Conservation (phyloP, 805 yeast species). For the Saccharomycopsis babjevae region DNA sequence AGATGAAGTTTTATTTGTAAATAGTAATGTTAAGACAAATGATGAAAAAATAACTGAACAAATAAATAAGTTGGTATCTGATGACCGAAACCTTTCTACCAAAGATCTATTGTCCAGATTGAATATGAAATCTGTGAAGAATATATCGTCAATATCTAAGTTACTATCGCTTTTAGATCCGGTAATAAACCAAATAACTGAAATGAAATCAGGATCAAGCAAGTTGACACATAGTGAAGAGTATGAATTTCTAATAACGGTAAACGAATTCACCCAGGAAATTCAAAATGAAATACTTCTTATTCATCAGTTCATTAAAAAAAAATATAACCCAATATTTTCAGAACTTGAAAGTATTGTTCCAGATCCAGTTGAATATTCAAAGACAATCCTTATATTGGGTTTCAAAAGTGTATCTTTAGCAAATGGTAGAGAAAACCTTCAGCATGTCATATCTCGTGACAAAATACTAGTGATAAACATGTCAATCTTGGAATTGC, state of each 20-base stretch:
- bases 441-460: conserved; percentile 34
- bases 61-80: conserved; percentile 1
- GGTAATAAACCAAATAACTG: not conserved
- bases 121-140: conserved; percentile 16
- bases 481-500: conserved; percentile 55
- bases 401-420: conserved; percentile 33
- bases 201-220: not conserved
- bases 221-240: not conserved
- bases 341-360: conserved; percentile 62
- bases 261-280: conserved; percentile 46
- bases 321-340: conserved; percentile 50
- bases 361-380: conserved; percentile 52
- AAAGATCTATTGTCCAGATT: conserved; percentile 16
- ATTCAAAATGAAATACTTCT: conserved; percentile 44
- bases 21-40: not conserved
- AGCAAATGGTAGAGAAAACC: conserved; percentile 13
- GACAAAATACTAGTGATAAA: conserved; percentile 65
- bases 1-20: not conserved
- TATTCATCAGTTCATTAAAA: conserved; percentile 39
- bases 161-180: not conserved
- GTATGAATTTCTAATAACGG: conserved; percentile 34
- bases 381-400: conserved; percentile 39
- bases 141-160: conserved; percentile 7
- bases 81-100: conserved; percentile 12
- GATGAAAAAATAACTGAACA: not conserved